Percentiles rank a stretch among this genome's conserved stretches.
These are phyloP conservation scores for Phaeodactylum tricornutum DNA, from an alignment of 108 stramenopile species.

Conservation along the genomic window DNA sequence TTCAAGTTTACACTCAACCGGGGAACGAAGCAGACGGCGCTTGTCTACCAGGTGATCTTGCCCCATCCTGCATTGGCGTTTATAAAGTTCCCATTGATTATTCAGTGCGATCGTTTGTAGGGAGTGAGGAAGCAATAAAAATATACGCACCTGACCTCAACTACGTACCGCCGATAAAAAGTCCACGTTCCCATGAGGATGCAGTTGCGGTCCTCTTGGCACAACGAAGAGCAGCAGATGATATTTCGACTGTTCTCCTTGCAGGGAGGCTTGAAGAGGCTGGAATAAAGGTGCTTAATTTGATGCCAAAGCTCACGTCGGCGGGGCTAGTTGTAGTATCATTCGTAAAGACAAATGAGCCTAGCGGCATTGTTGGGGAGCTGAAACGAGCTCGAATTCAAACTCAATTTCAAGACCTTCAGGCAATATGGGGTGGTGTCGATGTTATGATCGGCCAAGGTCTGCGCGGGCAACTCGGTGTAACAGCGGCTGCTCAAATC, in stretches of 20 bases:
- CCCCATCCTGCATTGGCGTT: slow-evolving; percentile 63
- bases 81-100: slow-evolving; percentile 75
- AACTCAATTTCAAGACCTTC: slow-evolving; percentile 31
- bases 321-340: slow-evolving; percentile 6
- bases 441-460: slow-evolving; percentile 74
- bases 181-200: slow-evolving; percentile 28
- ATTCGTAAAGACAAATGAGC: neutral
- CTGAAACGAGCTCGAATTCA: slow-evolving; percentile 41
- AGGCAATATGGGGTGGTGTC: slow-evolving; percentile 29
- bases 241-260: slow-evolving; percentile 26
- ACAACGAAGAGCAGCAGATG: slow-evolving; percentile 21
- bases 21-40: slow-evolving; percentile 22
- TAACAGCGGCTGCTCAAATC: slow-evolving; percentile 56
- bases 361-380: slow-evolving; percentile 16
- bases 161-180: slow-evolving; percentile 52
- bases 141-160: slow-evolving; percentile 53
- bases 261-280: slow-evolving; percentile 45
- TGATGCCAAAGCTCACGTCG: slow-evolving; percentile 37
- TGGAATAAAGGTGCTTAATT: slow-evolving; percentile 49
- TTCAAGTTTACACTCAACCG: neutral
- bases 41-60: slow-evolving; percentile 58
- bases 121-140: slow-evolving; percentile 41
- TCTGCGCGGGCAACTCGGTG: slow-evolving; percentile 56
- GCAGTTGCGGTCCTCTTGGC: slow-evolving; percentile 27
- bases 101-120: slow-evolving; percentile 30